phyloP scores from a whole-genome alignment of 1,284 basidiomycete species.

The Naganishia albida region DNA sequence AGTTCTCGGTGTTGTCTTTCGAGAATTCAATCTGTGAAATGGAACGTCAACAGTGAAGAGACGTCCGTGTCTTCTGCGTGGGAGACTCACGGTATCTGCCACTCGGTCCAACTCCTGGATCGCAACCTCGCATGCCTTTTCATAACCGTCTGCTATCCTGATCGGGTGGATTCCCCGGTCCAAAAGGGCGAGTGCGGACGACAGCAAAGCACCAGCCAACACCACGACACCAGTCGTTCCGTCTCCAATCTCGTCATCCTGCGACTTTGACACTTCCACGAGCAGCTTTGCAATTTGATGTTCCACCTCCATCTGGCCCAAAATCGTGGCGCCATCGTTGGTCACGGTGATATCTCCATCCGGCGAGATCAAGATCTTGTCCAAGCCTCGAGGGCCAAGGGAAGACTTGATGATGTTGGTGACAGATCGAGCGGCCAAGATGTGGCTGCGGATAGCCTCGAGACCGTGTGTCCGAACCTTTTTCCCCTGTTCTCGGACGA shows the following conservation, averaged over 20 bases:
- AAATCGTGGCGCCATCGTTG: slow-evolving; percentile 96
- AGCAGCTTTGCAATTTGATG: slow-evolving; percentile 98
- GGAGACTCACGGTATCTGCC: slow-evolving; percentile 70
- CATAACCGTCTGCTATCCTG: slow-evolving; percentile 97
- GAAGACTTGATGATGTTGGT: slow-evolving; percentile 95
- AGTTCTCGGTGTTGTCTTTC: slow-evolving; percentile 75
- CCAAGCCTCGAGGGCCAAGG: slow-evolving; percentile 90
- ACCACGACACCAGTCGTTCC: slow-evolving; percentile 99
- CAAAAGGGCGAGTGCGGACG: slow-evolving; percentile 66
- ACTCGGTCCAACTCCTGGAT: slow-evolving; percentile 87
- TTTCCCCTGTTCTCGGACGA: slow-evolving; percentile 86
- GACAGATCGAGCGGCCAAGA: slow-evolving; percentile 78
- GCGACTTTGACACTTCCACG: slow-evolving; percentile 88
- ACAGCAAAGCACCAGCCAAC: slow-evolving; percentile 88
- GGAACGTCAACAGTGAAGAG: slow-evolving; percentile 17
- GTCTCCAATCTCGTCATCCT: slow-evolving; percentile 99
- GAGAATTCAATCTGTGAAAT: slow-evolving; percentile 68
- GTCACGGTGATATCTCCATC: slow-evolving; percentile 99
- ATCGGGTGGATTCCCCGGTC: slow-evolving; percentile 98
- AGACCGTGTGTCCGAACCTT: slow-evolving; percentile 93
- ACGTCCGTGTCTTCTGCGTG: background rate
- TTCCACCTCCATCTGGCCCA: slow-evolving; percentile 96
- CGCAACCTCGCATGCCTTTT: slow-evolving; percentile 86
- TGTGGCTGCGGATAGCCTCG: slow-evolving; percentile 96
- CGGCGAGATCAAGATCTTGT: slow-evolving; percentile 98